Evolutionary conservation across 441 rosid species (phyloP), one percentile per base, ranked within the genome.

Genomic region (Erodium moschatum): DNA sequence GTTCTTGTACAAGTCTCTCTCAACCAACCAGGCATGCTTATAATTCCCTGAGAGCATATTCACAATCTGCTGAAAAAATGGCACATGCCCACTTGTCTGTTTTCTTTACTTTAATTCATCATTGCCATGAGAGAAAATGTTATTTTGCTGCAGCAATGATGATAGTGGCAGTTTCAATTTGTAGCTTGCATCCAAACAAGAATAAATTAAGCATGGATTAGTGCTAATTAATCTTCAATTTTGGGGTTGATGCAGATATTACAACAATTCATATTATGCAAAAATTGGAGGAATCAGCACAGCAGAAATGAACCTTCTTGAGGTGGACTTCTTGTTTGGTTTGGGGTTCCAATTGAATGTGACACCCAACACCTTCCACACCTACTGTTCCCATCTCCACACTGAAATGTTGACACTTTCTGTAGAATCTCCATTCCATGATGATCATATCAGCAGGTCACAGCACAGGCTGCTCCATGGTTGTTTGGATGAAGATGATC

Each of bases 261-360:
- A 87, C 84, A 89, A 85, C 78, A 92, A 92, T 73, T 90, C 88
- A 0, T 86, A 81, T 70, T 89, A 88, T 73, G 98, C 96, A n/a
- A 87, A 33, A 33, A 5, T 33, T 33, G 38, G 38, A 33, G 38
- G 38, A 33, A 33, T 33, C 38, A 33, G 38, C 87, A 89, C 75
- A 50, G 77, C 76, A 65, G 98, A 92, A 77, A 92, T 89, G 87
- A 92, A 92, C 73, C 46, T 89, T 78, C 93, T 92, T 70, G 96
- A 92, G 66, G 79, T 92, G 74, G 98, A 92, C 67, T 89, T 89
- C 76, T 78, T 92, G 44, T 92, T 92, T 67, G 91, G 91, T 29
- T 67, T 92, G 48, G 90, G 89, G 1, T 92, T 92, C 85, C 78
- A 86, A 62, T 81, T 92, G 71, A 88, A 87, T 70, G 90, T 92